Base-by-base conservation (phyloP, 345 rosid species). In the Toxicodendron radicans region DNA sequence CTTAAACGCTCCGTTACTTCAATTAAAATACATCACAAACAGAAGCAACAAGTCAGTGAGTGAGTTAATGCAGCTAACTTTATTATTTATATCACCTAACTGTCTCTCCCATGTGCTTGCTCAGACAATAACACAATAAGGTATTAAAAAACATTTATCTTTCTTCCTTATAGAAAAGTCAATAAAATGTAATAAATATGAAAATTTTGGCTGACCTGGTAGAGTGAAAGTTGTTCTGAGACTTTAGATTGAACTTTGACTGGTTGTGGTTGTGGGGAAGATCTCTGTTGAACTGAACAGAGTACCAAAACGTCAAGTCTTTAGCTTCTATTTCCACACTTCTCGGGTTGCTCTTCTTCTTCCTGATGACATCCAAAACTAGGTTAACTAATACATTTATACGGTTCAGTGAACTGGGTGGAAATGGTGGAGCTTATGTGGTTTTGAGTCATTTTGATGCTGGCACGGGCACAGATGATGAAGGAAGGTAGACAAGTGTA, bases 251-350 rank as follows among this genome's bases (percentile, higher is more conserved):
- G 71, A 84, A 81, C 63, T 68, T 80, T 0, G 79, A 32, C 4
- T 71, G 72, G 11, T 73, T 68, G 9, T 62, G 64, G 0, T 72
- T 70, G 18, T 66, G 51, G 0, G 75, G 76, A 70, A 64, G 86
- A 82, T 83, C 89, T 78, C 82, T 78, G 56, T 76, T 83, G 64
- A 86, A 75, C 66, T 84, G 84, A 70, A 81, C 84, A 2, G 93
- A 79, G 81, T 79, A 69, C 79, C 91, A 83, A 74, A 86, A 87
- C 17, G 83, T 84, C 64, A 82, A 76, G 80, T 79, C 90, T 41
- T 83, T 85, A 10, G 83, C 77, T 75, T 86, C 90, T 2, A 81
- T 71, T 41, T 83, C 87, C 77, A 70, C 65, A 74, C 72, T 74
- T 54, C 58, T 75, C 62, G 75, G 73, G 24, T 58, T 78, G 68